A percentile compares a stretch with the other conserved stretches of the same genome.
These are phyloP conservation scores for Trametes cingulata DNA, from an alignment of 768 basidiomycete genomes.

Conservation along the genomic window DNA sequence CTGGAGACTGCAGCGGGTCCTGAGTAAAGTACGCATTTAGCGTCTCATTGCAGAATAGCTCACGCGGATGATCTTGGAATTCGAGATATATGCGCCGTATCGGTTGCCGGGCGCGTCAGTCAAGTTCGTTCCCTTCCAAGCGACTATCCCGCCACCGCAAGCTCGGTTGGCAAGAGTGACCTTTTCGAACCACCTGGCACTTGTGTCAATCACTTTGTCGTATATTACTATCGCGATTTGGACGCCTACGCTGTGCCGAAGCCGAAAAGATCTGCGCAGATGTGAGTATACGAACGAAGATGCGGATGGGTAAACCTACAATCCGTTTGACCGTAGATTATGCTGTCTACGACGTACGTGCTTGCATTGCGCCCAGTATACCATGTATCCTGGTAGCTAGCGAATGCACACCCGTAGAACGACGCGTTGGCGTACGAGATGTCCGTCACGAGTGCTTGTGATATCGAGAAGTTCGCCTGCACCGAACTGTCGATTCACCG, in stretches of 20 bases:
- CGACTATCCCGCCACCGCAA: conserved; percentile 65
- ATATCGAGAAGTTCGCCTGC: conserved; percentile 56
- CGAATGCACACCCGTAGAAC: conserved; percentile 63
- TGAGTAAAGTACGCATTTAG: background rate
- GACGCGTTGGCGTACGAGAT: conserved; percentile 68
- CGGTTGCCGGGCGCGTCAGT: conserved; percentile 50
- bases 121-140: conserved; percentile 62
- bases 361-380: conserved; percentile 59
- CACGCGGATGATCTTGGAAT: conserved; percentile 56
- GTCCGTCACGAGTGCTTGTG: conserved; percentile 62
- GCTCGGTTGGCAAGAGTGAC: conserved; percentile 58
- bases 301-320: conserved; percentile 39
- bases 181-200: conserved; percentile 57
- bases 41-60: background rate
- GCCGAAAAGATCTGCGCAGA: conserved; percentile 51
- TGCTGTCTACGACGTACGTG: conserved; percentile 62
- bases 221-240: too few species aligned
- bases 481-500: background rate
- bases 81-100: conserved; percentile 57
- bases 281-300: background rate
- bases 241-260: conserved; percentile 56
- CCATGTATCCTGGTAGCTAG: conserved; percentile 67
- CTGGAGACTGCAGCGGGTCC: conserved; percentile 50
- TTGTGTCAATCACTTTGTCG: background rate
- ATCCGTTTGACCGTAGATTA: conserved; percentile 64